phyloP scores from a whole-genome alignment of 2,329 filamentous ascomycete species.

The Myriosclerotinia curreyana region DNA sequence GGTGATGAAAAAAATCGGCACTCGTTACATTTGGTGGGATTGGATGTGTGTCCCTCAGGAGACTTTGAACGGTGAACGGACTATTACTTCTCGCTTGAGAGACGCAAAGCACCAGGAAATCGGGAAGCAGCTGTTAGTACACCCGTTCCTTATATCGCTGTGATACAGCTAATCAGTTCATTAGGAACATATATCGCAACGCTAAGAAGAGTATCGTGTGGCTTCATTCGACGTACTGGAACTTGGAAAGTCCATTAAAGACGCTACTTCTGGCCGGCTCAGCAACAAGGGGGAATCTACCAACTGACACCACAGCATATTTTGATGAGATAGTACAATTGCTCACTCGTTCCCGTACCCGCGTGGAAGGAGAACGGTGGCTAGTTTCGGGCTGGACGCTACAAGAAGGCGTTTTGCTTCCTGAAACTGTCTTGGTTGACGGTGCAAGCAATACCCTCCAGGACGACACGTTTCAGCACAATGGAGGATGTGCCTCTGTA shows the following conservation, averaged over 20 bases:
- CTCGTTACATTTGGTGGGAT: neutral
- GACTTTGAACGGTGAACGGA: too few relatives aligned
- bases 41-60: slow-evolving; percentile 9
- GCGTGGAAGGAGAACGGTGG: neutral
- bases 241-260: neutral
- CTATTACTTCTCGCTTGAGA: neutral
- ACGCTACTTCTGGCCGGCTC: neutral
- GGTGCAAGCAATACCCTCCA: neutral
- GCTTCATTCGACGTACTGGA: slow-evolving; percentile 7
- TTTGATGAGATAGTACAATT: neutral
- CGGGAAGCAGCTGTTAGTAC: neutral
- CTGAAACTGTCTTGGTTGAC: neutral
- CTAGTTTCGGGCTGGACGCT: slow-evolving; percentile 2
- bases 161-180: neutral
- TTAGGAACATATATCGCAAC: neutral
- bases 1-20: slow-evolving; percentile 1
- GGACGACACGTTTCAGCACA: neutral
- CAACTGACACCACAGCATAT: neutral
- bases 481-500: neutral
- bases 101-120: neutral
- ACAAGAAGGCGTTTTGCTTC: neutral
- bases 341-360: neutral
- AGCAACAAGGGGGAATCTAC: neutral
- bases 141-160: neutral
- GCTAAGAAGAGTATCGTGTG: slow-evolving; percentile 6